Conservation (phyloP, 495 filamentous ascomycete genomes). For the Cryomyces minteri region DNA sequence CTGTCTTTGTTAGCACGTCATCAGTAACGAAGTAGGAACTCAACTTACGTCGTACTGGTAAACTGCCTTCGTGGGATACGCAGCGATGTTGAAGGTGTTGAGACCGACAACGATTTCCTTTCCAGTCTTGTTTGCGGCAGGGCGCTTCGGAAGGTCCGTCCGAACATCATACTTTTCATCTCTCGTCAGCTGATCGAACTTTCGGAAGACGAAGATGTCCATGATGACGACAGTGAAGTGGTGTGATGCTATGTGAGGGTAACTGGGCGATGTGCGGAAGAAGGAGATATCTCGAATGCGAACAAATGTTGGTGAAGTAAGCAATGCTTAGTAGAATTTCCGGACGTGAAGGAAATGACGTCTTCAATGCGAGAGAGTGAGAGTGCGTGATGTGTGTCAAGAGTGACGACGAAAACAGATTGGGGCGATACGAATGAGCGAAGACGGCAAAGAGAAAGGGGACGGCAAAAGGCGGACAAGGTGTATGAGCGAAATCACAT, state of each 20-base stretch:
- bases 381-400: neutral
- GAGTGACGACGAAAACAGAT: neutral
- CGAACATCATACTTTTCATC: constrained; percentile 3
- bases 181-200: constrained; percentile 3
- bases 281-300: too few species aligned
- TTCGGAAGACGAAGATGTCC: neutral
- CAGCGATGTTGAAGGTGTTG: constrained; percentile 55
- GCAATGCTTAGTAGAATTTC: too few species aligned
- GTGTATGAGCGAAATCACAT: too few species aligned
- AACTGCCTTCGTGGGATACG: constrained; percentile 33
- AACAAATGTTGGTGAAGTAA: too few species aligned
- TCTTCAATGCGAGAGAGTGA: neutral
- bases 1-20: constrained; percentile 18
- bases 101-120: constrained; percentile 36
- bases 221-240: neutral
- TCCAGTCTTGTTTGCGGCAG: constrained; percentile 22
- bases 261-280: too few species aligned
- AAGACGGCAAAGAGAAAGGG: too few species aligned
- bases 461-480: too few species aligned
- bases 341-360: too few species aligned
- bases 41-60: constrained; percentile 75
- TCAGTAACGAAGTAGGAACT: neutral
- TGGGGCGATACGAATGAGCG: neutral
- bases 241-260: too few species aligned
- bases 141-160: constrained; percentile 7